phyloP scores from a whole-genome alignment of 179 eudicot genomes.

The Actinidia polygama region DNA sequence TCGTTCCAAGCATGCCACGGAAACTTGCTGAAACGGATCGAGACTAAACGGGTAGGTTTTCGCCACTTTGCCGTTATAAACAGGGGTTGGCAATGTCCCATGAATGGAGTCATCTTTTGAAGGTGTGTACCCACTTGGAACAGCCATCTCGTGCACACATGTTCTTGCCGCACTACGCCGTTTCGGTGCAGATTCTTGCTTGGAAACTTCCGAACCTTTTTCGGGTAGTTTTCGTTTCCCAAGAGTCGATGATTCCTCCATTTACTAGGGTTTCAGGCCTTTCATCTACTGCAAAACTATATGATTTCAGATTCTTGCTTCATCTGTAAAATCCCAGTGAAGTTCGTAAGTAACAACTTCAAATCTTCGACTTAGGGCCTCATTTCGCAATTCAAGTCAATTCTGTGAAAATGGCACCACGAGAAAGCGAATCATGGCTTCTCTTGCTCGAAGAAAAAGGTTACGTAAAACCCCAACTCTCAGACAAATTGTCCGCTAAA shows the following conservation, averaged over 20 bases:
- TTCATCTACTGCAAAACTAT: not conserved
- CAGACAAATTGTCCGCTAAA: no score
- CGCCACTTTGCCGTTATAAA: constrained; percentile 56
- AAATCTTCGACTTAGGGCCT: no score
- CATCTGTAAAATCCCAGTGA: no score
- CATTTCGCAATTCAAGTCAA: no score
- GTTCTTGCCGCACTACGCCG: constrained; percentile 52
- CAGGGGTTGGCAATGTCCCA: constrained; percentile 76
- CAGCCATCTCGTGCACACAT: constrained; percentile 97
- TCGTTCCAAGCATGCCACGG: constrained; percentile 86
- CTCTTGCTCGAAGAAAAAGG: no score
- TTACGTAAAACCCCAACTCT: no score
- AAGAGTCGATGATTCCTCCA: constrained; percentile 35
- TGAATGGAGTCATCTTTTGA: constrained; percentile 50
- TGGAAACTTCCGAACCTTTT: constrained; percentile 20
- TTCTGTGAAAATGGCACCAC: no score
- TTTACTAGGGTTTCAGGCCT: constrained; percentile 4
- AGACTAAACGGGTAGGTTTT: constrained; percentile 76
- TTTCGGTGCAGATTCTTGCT: constrained; percentile 41
- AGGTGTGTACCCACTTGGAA: constrained; percentile 58
- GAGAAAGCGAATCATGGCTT: no score
- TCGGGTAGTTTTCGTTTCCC: constrained; percentile 40
- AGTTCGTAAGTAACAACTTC: no score
- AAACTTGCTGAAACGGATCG: constrained; percentile 86
- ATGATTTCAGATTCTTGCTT: no score